Evolutionary conservation across 371 early-diverging fungal genomes (phyloP).

Genomic region (Syncephalastrum sp.): DNA sequence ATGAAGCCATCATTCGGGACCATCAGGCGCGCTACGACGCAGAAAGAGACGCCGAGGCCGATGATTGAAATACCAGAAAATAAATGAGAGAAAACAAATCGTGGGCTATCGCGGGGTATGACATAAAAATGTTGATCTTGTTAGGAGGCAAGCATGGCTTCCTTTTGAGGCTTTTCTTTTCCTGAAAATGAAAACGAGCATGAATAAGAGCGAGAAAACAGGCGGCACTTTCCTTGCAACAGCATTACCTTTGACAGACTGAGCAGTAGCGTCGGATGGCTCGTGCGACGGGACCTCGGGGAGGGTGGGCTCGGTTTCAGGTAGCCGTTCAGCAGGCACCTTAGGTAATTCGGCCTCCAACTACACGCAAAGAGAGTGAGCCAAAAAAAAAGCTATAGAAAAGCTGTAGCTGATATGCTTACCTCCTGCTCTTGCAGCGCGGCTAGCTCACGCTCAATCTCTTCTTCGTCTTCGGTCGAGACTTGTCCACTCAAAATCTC

Average conservation of each 20-base stretch:
- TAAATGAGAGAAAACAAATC: no score
- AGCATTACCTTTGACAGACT: no score
- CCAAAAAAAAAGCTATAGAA: background rate
- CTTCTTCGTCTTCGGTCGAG: slow-evolving; percentile 84
- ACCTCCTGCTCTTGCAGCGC: slow-evolving; percentile 51
- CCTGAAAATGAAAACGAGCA: no score
- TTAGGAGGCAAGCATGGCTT: no score
- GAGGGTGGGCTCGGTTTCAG: slow-evolving; percentile 16
- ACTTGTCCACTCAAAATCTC: slow-evolving; percentile 71
- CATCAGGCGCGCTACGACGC: slow-evolving; percentile 32
- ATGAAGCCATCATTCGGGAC: slow-evolving; percentile 33
- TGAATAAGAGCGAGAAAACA: no score
- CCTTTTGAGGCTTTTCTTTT: no score
- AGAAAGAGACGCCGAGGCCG: slow-evolving; percentile 8
- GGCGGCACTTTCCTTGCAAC: no score
- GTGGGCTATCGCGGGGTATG: no score
- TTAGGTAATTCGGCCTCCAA: slow-evolving; percentile 33
- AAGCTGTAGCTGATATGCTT: slow-evolving; percentile 3
- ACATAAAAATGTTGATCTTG: no score
- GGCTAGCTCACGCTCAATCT: slow-evolving; percentile 78
- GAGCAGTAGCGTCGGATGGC: slow-evolving; percentile 7
- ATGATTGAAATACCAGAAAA: background rate
- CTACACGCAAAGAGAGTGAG: slow-evolving; percentile 11
- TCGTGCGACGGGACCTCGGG: slow-evolving; percentile 40
- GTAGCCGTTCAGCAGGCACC: slow-evolving; percentile 30